Percentiles rank a stretch among this genome's conserved stretches.
Conservation (phyloP, 2,329 filamentous ascomycete genomes). For the Cytospora paraplurivora region DNA sequence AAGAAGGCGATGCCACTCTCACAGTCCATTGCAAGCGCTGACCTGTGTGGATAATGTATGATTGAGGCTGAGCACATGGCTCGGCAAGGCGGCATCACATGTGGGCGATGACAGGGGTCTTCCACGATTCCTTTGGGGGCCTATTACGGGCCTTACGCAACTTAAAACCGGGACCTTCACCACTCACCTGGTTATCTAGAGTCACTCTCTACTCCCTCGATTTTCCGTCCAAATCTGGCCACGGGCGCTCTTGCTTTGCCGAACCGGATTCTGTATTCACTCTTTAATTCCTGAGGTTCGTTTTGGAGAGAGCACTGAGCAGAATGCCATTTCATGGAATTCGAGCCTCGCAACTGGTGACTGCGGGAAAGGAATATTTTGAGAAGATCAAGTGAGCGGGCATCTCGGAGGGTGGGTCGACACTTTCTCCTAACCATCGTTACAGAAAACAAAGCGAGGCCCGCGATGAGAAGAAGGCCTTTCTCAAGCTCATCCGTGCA, state of each 20-base stretch:
- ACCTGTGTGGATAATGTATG: background rate
- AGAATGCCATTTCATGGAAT: conserved; percentile 27
- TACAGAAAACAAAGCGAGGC: conserved; percentile 28
- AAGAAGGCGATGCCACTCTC: background rate
- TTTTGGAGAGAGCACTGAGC: background rate
- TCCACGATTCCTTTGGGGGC: conserved; percentile 2
- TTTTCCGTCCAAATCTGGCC: background rate
- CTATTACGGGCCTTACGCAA: background rate
- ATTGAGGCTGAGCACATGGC: conserved; percentile 25
- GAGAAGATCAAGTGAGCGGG: conserved; percentile 26
- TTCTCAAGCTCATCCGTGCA: conserved; percentile 24
- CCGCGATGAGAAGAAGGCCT: conserved; percentile 28
- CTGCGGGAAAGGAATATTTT: conserved; percentile 25
- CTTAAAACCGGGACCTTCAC: conserved; percentile 5
- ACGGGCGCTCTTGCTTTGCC: conserved; percentile 9
- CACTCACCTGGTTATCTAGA: background rate
- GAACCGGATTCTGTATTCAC: background rate
- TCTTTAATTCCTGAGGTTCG: background rate
- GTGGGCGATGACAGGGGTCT: conserved; percentile 5
- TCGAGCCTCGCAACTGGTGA: conserved; percentile 22
- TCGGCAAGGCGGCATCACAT: conserved; percentile 4
- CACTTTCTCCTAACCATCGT: background rate
- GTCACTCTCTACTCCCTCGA: background rate
- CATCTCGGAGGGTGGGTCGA: too few species aligned
- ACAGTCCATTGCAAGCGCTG: background rate